A percentile compares a stretch with the other conserved stretches of the same genome.
Evolutionary conservation across 257 asterid genomes (phyloP).

Genomic region (Primulina huaijiensis): DNA sequence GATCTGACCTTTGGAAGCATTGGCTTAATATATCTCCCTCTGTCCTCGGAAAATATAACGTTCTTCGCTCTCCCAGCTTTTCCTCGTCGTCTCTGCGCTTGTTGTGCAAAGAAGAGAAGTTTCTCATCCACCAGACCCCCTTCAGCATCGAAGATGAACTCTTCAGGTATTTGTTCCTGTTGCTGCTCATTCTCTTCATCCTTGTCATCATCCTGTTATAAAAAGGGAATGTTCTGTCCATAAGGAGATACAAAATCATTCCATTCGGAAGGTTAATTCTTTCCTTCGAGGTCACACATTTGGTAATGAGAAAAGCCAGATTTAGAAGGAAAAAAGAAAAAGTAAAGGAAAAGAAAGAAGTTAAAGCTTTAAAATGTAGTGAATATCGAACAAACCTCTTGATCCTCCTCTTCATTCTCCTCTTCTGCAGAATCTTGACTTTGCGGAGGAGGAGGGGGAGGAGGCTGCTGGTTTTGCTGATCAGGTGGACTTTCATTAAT

Average conservation of each 20-base stretch:
- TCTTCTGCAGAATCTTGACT: slow-evolving; percentile 74
- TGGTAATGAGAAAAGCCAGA: no score
- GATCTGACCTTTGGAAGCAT: slow-evolving; percentile 91
- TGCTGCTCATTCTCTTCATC: slow-evolving; percentile 88
- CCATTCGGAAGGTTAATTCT: background rate
- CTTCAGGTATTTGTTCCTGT: slow-evolving; percentile 87
- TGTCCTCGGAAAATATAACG: slow-evolving; percentile 93
- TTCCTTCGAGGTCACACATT: no score
- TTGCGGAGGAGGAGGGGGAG: slow-evolving; percentile 83
- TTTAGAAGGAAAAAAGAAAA: no score
- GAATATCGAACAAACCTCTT: slow-evolving; percentile 48
- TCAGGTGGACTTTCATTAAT: slow-evolving; percentile 70
- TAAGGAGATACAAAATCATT: slow-evolving; percentile 10
- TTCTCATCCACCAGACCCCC: slow-evolving; percentile 96
- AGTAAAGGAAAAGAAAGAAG: background rate
- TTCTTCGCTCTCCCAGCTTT: slow-evolving; percentile 99
- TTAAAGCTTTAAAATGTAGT: background rate
- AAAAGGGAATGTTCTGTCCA: slow-evolving; percentile 18
- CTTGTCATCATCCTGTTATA: slow-evolving; percentile 55
- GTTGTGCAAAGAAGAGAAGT: slow-evolving; percentile 98
- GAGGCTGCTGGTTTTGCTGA: slow-evolving; percentile 52
- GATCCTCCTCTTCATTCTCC: slow-evolving; percentile 63
- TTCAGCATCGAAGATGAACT: slow-evolving; percentile 94
- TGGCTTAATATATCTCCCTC: slow-evolving; percentile 94
- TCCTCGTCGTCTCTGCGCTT: slow-evolving; percentile 82